Conservation (phyloP, 257 asterid genomes). For the Rhazya stricta region DNA sequence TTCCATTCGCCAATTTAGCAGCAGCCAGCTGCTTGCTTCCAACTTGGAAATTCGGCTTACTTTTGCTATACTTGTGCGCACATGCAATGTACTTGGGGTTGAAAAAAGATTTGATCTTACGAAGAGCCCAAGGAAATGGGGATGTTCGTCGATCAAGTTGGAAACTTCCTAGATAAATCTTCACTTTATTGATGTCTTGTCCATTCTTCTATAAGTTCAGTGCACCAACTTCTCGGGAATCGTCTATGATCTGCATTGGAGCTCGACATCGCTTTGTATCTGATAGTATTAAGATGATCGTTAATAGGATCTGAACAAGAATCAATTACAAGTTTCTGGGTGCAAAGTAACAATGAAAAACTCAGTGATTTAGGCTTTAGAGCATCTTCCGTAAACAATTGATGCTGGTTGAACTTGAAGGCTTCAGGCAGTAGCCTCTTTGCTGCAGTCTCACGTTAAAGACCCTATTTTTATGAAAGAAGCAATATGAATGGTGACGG, state of each 20-base stretch:
- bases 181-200: too few species aligned
- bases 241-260: neutral
- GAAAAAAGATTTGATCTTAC: neutral
- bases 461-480: neutral
- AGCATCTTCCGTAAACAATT: too few species aligned
- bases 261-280: neutral
- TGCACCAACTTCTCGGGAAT: slow-evolving; percentile 23
- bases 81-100: slow-evolving; percentile 18
- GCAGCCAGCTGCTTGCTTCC: slow-evolving; percentile 23
- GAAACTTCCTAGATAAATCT: too few species aligned
- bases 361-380: too few species aligned
- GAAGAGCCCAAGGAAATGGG: slow-evolving; percentile 4
- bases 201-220: slow-evolving; percentile 11
- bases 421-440: neutral
- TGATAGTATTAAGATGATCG: too few species aligned
- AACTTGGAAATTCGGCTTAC: neutral
- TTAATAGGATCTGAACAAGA: too few species aligned
- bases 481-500: neutral
- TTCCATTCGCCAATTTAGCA: neutral
- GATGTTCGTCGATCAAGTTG: slow-evolving; percentile 19
- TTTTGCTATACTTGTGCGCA: slow-evolving; percentile 10
- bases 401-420: too few species aligned
- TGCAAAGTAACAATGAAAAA: too few species aligned
- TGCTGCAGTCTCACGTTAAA: neutral
- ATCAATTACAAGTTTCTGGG: too few species aligned